A percentile compares a stretch with the other conserved stretches of the same genome.
Evolutionary conservation across 1,284 basidiomycete genomes (phyloP).

Genomic region (Microbotryum scabiosae): DNA sequence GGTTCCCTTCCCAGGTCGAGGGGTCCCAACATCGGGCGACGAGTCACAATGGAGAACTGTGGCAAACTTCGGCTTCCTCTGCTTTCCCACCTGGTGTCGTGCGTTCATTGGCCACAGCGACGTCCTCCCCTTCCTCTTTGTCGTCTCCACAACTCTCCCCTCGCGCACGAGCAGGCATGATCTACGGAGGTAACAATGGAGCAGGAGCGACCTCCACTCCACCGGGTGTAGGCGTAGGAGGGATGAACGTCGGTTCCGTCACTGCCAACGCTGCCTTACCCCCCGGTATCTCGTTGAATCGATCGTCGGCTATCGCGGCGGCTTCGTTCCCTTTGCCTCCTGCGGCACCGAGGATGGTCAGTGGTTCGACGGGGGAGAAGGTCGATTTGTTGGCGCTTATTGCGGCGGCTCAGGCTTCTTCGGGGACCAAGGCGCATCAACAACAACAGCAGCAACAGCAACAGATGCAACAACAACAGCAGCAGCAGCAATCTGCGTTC

Average conservation of each 20-base stretch:
- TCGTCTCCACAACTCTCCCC: constrained; percentile 26
- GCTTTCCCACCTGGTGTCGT: constrained; percentile 21
- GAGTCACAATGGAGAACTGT: neutral
- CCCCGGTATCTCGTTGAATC: constrained; percentile 16
- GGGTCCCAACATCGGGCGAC: neutral
- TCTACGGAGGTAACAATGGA: neutral
- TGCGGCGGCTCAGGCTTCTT: constrained; percentile 19
- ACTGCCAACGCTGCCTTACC: neutral
- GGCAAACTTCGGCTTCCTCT: neutral
- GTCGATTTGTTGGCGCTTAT: constrained; percentile 29
- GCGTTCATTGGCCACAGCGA: constrained; percentile 18
- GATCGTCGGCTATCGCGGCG: constrained; percentile 17
- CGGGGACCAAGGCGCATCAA: constrained; percentile 7
- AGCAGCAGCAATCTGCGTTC: neutral
- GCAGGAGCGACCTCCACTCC: neutral
- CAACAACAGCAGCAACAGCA: constrained; percentile 10
- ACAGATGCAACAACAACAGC: neutral
- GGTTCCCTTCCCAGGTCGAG: neutral
- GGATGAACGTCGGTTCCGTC: too few relatives aligned
- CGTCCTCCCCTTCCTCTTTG: constrained; percentile 9
- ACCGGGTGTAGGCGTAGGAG: too few relatives aligned
- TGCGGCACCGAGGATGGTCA: constrained; percentile 19
- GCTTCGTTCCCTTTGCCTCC: constrained; percentile 29
- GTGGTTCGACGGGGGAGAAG: constrained; percentile 18
- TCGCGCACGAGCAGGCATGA: constrained; percentile 3